Conservation (phyloP, 305 asterid genomes). For the Fraxinus sp. region DNA sequence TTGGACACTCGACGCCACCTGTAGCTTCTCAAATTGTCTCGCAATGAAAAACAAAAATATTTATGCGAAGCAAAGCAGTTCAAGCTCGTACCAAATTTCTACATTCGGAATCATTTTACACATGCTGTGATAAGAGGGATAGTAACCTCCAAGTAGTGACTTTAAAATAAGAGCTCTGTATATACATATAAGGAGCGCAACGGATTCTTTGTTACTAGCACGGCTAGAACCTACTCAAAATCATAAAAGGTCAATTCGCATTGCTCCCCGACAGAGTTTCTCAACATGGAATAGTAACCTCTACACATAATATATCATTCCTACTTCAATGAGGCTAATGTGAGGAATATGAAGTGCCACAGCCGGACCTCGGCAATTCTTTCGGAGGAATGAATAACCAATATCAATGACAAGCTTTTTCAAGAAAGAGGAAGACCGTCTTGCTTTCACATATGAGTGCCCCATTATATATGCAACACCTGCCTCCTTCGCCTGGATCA, state of each 20-base stretch:
- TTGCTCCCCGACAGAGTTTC: background rate
- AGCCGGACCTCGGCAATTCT: constrained; percentile 90
- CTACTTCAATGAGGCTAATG: constrained; percentile 91
- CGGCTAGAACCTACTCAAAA: background rate
- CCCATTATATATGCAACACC: constrained; percentile 96
- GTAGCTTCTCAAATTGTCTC: background rate
- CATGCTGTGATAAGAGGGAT: background rate
- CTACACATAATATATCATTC: constrained; percentile 81
- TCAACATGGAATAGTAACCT: background rate
- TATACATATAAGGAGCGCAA: background rate
- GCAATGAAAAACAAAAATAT: background rate
- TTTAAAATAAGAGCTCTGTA: background rate
- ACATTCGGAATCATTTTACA: background rate
- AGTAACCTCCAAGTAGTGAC: background rate
- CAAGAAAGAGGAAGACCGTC: constrained; percentile 66
- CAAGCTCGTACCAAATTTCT: background rate
- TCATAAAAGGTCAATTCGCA: background rate
- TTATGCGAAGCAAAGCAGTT: background rate
- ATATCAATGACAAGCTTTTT: constrained; percentile 81
- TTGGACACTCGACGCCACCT: background rate
- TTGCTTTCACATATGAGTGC: constrained; percentile 84
- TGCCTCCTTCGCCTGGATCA: constrained; percentile 87
- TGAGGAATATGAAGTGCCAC: constrained; percentile 92
- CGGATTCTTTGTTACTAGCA: background rate
- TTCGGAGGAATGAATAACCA: constrained; percentile 83